Base-by-base conservation (phyloP, 2,329 filamentous ascomycete species). In the Fusarium cyanostomum region DNA sequence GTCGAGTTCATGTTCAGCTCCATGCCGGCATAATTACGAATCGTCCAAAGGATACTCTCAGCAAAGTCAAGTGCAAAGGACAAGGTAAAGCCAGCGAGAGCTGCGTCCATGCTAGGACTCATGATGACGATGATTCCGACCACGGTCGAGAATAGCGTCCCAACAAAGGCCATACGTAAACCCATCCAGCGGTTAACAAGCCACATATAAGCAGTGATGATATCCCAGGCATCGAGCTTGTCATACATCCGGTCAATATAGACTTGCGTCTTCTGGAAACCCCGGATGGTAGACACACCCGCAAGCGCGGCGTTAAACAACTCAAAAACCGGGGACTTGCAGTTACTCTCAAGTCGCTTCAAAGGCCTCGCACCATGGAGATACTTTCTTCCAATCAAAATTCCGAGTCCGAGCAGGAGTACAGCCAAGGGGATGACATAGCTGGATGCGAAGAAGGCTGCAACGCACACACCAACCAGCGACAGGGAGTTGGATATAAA, bases 1-100 rank as follows among this genome's bases (percentile, higher is more conserved):
- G 88, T 87, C 1, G 90, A 86, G 69, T 93, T 93, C 89, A 94
- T 92, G 70, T 91, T 86, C 5, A 94, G 79, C 72, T 94, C 91
- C 16, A 92, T 78, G 60, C 86, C 88, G 0, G 89, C 84, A 70
- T 92, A 92, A 52, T 87, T 79, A 2, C 89, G 82, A 33, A 92
- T 84, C 0, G 86, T 82, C 84, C 86, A 90, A 44, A 89, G 84
- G 52, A 92, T 84, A 8, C 82, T 81, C 13, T 76, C 76, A 0
- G 88, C 85, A 71, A 92, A 92, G 53, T 91, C 86, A 27, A 94
- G 79, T 0, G 90, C 86, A 73, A 94, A 94, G 3, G 86, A 86
- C 34, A 94, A 78, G 0, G 90, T 90, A 67, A 94, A 94, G 0
- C 91, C 91, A 2, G 90, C 91, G 26, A 93, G 79, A 0, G 89